A percentile compares a stretch with the other conserved stretches of the same genome.
Conservation (phyloP, 495 filamentous ascomycete species). For the Talaromyces proteolyticus region DNA sequence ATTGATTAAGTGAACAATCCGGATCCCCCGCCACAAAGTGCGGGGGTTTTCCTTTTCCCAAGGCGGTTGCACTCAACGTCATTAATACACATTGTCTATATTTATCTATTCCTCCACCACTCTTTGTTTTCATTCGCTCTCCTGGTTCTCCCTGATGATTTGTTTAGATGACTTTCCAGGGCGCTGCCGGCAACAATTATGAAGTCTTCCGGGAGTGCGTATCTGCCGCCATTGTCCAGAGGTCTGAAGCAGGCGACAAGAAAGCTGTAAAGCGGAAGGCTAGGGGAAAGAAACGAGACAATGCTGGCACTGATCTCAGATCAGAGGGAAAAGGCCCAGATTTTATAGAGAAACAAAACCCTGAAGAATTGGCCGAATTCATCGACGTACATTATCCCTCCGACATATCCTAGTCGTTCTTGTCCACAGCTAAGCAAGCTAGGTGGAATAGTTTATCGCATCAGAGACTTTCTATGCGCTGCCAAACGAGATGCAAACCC, state of each 20-base stretch:
- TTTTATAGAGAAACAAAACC: slow-evolving; percentile 29
- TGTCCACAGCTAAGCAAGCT: slow-evolving; percentile 1
- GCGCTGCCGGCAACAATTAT: slow-evolving; percentile 48
- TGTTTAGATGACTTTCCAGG: slow-evolving; percentile 18
- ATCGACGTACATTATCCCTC: slow-evolving; percentile 43
- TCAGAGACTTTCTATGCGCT: slow-evolving; percentile 60
- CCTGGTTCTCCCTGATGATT: too few relatives aligned
- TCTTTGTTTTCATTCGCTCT: too few relatives aligned
- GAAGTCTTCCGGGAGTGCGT: slow-evolving; percentile 65
- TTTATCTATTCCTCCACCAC: too few relatives aligned
- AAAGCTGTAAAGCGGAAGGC: slow-evolving; percentile 38
- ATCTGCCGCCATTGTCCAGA: slow-evolving; percentile 49
- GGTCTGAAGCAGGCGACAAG: slow-evolving; percentile 33
- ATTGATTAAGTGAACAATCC: too few relatives aligned
- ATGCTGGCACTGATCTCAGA: slow-evolving; percentile 16
- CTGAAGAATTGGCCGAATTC: slow-evolving; percentile 70
- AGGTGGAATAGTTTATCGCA: slow-evolving; percentile 57
- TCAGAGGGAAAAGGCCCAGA: slow-evolving; percentile 5
- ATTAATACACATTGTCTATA: too few relatives aligned
- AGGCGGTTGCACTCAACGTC: too few relatives aligned
- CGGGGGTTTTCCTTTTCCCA: too few relatives aligned
- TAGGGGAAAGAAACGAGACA: slow-evolving; percentile 18
- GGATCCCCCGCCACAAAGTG: too few relatives aligned
- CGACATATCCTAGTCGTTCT: not conserved
- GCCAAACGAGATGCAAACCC: slow-evolving; percentile 50